Evolutionary conservation across 495 filamentous ascomycete genomes (phyloP), one percentile per base, ranked within the genome.

Genomic region (Penicillium lividum): DNA sequence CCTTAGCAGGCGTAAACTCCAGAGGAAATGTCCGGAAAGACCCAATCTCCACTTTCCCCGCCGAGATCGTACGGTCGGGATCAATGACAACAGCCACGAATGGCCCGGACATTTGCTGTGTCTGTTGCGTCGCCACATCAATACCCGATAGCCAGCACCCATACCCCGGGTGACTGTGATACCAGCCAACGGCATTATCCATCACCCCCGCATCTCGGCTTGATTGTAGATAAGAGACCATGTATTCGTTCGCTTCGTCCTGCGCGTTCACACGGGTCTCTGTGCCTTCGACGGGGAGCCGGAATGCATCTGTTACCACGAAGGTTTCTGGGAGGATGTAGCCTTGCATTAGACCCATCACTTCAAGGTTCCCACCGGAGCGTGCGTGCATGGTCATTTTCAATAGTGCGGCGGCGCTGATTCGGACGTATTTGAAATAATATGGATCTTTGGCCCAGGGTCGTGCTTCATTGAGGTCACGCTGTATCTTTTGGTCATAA

Each of bases 321-420:
- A 99, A 88, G 4, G 91, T 90, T 51, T 89, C 84, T 46, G 87
- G 82, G 10, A 77, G 62, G 33, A 96, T 89, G 68, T 95, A 94
- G 40, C 95, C 95, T 75, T 97, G 91, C 95, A 99, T 98, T 64
- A 99, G 74, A 47, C 95, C 95, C 95, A 99, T 99, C 45, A 99
- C 83, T 73, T 99, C 95, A 56, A 98, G 81, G 2, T 86, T 85
- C 16, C 94, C 93, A 50, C 95, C 95, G 0, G 89, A 90, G 22
- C 95, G 89, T 2, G 95, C 95, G 71, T 99, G 95, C 91, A 97
- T 98, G 56, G 96, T 91, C 95, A 99, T 99, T 77, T 99, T 99
- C 61, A 98, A 81, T 11, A 99, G 84, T 5, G 95, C 95, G 25
- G 95, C 86, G 40, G 95, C 91, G 42, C 91, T 93, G 73, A 99